A percentile compares a stretch with the other conserved stretches of the same genome.
These are phyloP conservation scores for Leccinum subtestaceum DNA, from an alignment of 768 basidiomycete species.

Conservation along the genomic window DNA sequence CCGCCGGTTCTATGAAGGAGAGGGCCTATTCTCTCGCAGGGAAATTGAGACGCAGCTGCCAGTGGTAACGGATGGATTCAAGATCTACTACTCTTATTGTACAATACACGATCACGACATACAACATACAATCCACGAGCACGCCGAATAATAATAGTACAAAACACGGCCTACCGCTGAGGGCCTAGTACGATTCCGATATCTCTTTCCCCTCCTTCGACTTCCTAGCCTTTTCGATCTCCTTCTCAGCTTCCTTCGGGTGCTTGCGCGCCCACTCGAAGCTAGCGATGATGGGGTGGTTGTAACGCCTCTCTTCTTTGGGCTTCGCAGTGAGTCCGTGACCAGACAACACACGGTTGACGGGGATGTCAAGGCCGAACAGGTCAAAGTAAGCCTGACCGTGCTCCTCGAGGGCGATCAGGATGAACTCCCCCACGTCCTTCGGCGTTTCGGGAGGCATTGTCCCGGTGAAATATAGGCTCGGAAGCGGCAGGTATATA, in stretches of 20 bases:
- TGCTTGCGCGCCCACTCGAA: not conserved
- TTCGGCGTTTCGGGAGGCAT: too few relatives aligned
- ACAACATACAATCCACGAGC: too few relatives aligned
- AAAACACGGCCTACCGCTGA: too few relatives aligned
- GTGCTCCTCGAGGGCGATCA: not conserved
- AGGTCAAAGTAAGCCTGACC: not conserved
- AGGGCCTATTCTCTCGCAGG: too few relatives aligned
- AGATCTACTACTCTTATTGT: too few relatives aligned
- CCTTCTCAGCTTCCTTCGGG: not conserved
- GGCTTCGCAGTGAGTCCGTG: not conserved
- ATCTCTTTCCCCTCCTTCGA: not conserved
- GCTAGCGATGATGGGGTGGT: not conserved
- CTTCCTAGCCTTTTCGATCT: not conserved
- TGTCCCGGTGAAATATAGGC: too few relatives aligned
- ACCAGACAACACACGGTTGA: not conserved
- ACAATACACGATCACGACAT: too few relatives aligned
- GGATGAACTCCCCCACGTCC: too few relatives aligned
- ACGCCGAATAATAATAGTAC: too few relatives aligned
- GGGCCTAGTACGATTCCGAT: not conserved
- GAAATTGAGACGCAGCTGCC: not conserved
- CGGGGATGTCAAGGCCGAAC: not conserved
- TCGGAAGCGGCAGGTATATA: too few relatives aligned
- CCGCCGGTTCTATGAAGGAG: too few relatives aligned
- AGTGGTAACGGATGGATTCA: too few relatives aligned
- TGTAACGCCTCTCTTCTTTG: not conserved